These are phyloP conservation scores for Colletotrichum sojae DNA, from an alignment of 2,329 filamentous ascomycete genomes.

Conservation along the genomic window DNA sequence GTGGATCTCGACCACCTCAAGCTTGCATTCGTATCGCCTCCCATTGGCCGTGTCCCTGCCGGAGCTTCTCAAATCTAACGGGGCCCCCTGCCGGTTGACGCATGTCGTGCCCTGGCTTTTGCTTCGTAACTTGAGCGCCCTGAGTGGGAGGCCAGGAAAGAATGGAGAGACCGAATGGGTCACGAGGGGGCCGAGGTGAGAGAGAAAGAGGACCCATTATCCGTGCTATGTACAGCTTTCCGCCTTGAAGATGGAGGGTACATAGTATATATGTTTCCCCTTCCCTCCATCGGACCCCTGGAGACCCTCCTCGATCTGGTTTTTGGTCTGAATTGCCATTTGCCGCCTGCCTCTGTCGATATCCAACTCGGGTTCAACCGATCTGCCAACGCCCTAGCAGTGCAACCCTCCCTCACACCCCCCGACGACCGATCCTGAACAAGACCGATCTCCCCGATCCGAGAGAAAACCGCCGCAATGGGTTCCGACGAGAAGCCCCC, in stretches of 20 bases:
- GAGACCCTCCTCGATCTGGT: conserved; percentile 17
- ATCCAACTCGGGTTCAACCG: conserved; percentile 12
- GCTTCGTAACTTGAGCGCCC: conserved; percentile 37
- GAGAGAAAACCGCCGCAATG: conserved; percentile 51
- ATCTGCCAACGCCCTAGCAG: neutral
- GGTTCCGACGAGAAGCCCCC: conserved; percentile 58
- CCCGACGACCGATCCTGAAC: neutral
- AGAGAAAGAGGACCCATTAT: conserved; percentile 18
- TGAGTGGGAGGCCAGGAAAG: conserved; percentile 35
- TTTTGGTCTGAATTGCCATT: conserved; percentile 29
- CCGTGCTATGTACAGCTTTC: neutral
- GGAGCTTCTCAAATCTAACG: conserved; percentile 33
- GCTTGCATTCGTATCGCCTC: conserved; percentile 32
- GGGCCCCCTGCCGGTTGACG: conserved; percentile 20
- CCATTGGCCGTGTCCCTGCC: conserved; percentile 27
- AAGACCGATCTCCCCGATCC: conserved; percentile 7
- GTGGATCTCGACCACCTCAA: conserved; percentile 35
- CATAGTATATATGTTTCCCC: conserved; percentile 34
- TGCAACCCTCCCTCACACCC: conserved; percentile 1
- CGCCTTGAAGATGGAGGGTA: conserved; percentile 13
- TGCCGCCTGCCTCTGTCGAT: conserved; percentile 13
- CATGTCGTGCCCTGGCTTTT: conserved; percentile 36
- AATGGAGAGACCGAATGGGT: conserved; percentile 24
- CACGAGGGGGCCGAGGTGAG: conserved; percentile 37
- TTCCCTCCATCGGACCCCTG: conserved; percentile 19